Percentiles rank a stretch among this genome's conserved stretches.
These are phyloP conservation scores for Isatis tinctoria DNA, from an alignment of 345 rosid species.

Conservation along the genomic window DNA sequence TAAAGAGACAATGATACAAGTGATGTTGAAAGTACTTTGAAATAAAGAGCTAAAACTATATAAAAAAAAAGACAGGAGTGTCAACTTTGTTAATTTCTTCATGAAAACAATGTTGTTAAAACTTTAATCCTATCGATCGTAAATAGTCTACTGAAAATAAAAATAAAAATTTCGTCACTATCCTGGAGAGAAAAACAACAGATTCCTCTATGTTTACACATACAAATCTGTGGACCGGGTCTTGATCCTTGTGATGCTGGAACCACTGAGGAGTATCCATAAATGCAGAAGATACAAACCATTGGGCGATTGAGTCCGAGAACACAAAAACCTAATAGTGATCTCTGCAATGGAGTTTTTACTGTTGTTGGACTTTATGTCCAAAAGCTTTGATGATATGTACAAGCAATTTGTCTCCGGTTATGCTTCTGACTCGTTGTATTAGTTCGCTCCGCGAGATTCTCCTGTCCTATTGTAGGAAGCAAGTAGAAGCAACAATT, in stretches of 20 bases:
- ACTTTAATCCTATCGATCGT: not conserved
- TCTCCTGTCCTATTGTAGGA: constrained; percentile 52
- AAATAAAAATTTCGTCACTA: constrained; percentile 17
- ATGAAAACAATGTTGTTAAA: not conserved
- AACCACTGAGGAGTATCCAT: not conserved
- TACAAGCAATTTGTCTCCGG: constrained; percentile 71
- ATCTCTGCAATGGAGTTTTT: constrained; percentile 15
- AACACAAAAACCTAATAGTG: not conserved
- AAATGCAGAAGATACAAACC: not conserved
- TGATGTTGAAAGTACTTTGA: not conserved
- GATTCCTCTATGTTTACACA: not conserved
- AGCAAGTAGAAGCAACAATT: not conserved
- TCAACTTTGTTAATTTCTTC: not conserved
- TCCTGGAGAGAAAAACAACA: not conserved
- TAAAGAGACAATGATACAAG: not conserved
- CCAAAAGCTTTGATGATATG: constrained; percentile 56
- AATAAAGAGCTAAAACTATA: not conserved
- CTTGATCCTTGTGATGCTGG: not conserved
- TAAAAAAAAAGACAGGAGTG: not conserved
- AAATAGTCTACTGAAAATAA: not conserved
- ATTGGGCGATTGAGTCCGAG: not conserved
- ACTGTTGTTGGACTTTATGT: constrained; percentile 40
- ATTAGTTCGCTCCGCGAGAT: constrained; percentile 59
- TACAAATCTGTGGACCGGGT: not conserved
- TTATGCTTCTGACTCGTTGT: constrained; percentile 49